A percentile compares a stretch with the other conserved stretches of the same genome.
These are phyloP conservation scores for Chaetomidium leptoderma DNA, from an alignment of 495 filamentous ascomycete genomes.

Conservation along the genomic window DNA sequence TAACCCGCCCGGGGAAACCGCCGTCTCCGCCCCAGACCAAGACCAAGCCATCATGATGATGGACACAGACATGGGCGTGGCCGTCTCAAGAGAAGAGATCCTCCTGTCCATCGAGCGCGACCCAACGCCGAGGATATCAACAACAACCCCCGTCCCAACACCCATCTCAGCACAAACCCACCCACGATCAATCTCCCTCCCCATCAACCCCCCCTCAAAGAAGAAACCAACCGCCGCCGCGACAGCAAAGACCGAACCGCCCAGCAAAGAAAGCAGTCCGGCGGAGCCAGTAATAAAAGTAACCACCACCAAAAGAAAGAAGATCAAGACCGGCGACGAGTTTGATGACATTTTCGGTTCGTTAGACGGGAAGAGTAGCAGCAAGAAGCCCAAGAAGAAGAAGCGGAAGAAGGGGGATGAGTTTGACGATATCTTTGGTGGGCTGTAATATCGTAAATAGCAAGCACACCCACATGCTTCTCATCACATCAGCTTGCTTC, in stretches of 20 bases:
- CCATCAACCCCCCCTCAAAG: background rate
- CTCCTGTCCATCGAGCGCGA: slow-evolving; percentile 2
- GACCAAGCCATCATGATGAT: background rate
- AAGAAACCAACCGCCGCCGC: background rate
- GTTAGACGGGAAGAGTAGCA: background rate
- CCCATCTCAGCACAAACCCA: background rate
- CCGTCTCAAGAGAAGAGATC: slow-evolving; percentile 18
- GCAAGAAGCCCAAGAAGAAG: slow-evolving; percentile 24
- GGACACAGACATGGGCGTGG: slow-evolving; percentile 21
- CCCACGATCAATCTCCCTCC: slow-evolving; percentile 2
- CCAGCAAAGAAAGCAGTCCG: background rate
- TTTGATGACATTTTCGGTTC: slow-evolving; percentile 38
- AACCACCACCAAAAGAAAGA: slow-evolving; percentile 5
- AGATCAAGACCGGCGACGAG: slow-evolving; percentile 23
- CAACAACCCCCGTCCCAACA: background rate
- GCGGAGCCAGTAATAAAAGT: slow-evolving; percentile 12
- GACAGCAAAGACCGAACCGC: background rate
- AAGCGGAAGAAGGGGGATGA: slow-evolving; percentile 29
- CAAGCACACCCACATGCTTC: background rate
- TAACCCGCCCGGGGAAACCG: background rate
- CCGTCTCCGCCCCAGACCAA: background rate
- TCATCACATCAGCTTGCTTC: background rate
- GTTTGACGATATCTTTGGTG: slow-evolving; percentile 35
- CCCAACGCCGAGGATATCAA: slow-evolving; percentile 4
- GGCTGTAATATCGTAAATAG: background rate